Evolutionary conservation across 805 yeast genomes (phyloP), one percentile per base, ranked within the genome.

Genomic region (Teunomyces gatunensis): DNA sequence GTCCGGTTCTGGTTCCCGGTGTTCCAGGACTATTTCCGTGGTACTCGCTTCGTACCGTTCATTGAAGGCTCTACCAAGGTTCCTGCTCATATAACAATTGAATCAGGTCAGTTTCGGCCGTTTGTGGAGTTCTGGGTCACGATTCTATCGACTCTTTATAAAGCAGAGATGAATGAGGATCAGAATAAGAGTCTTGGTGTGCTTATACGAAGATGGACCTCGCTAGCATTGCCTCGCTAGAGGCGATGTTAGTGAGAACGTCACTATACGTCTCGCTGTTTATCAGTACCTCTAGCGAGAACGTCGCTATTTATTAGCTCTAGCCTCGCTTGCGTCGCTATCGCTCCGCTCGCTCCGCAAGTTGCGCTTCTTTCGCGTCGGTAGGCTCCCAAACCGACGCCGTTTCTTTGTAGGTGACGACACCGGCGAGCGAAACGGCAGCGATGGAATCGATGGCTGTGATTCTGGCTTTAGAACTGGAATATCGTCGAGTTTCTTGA

Each of bases 121-220:
- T 81, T 84, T 53, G 61, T 73, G 4, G 64, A 63, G 2, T 79
- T 80, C 55, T 86, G 91, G 91, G 49, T 62, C 2, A 60, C 64
- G 2, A 65, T 78, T 0, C 60, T 84, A 39, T 51, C 55, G 2
- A 65, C 67, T 0, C 57, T 84, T 6, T 83, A 81, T 53, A 41
- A 42, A n/a, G 54, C 47, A 10, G 63, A 56, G 36, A 56, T 67
- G 63, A 58, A 58, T 44, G 57, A 53, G 18, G 39, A 50, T 23
- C 68, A 67, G 46, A 53, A 57, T 20, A 44, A 51, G 9, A 68
- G 73, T 5, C 48, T 59, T 32, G 28, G 18, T 35, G 15, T 48
- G n/a, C 44, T 59, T 23, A 32, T 46, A 0, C 32, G 41, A 12
- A 39, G 62, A 12, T 59, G 63, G 63, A 27, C 25, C 5, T 21